These are phyloP conservation scores for Fusarium kyushuense DNA, from an alignment of 2,329 filamentous ascomycete genomes.

Conservation along the genomic window DNA sequence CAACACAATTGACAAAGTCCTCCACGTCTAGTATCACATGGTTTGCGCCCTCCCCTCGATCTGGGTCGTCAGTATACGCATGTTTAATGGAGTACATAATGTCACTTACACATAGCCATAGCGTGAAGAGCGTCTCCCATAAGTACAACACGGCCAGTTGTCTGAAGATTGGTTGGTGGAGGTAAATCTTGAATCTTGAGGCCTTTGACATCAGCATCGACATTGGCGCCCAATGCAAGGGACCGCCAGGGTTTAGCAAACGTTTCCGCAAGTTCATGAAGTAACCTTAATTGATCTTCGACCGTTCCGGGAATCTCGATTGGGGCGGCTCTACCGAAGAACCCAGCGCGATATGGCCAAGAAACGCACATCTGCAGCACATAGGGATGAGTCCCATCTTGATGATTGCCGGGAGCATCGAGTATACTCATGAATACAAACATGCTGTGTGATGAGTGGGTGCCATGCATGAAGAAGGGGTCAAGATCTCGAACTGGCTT, in stretches of 20 bases:
- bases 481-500: constrained; percentile 60
- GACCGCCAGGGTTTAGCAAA: constrained; percentile 65
- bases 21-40: constrained; percentile 66
- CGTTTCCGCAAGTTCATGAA: constrained; percentile 57
- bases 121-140: constrained; percentile 68
- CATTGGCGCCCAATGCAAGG: constrained; percentile 56
- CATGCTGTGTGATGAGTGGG: constrained; percentile 62
- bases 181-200: constrained; percentile 64
- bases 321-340: constrained; percentile 47
- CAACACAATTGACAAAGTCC: constrained; percentile 56
- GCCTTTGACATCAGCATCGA: constrained; percentile 57
- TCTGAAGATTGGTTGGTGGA: constrained; percentile 53
- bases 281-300: constrained; percentile 55
- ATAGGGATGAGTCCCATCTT: constrained; percentile 53
- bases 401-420: constrained; percentile 60
- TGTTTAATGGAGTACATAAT: rapidly evolving
- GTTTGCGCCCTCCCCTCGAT: constrained; percentile 69
- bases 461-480: constrained; percentile 67
- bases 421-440: constrained; percentile 67
- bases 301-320: constrained; percentile 57
- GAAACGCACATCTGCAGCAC: constrained; percentile 64
- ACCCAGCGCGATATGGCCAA: constrained; percentile 60
- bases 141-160: constrained; percentile 58
- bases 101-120: constrained; percentile 69
- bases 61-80: constrained; percentile 46